phyloP scores from a whole-genome alignment of 495 filamentous ascomycete species.

The Penicillium chermesinum region DNA sequence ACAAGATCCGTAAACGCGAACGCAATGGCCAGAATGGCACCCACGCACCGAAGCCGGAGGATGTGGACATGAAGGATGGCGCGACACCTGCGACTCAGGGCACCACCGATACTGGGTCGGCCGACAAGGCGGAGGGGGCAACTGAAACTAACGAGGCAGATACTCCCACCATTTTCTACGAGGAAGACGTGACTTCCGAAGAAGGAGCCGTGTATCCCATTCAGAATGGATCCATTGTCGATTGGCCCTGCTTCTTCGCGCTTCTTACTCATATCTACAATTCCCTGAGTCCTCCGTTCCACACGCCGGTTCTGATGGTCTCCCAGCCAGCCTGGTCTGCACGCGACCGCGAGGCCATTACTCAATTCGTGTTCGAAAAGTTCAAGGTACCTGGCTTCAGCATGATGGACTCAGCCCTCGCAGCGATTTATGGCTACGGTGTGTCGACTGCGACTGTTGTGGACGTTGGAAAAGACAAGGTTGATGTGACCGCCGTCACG shows the following conservation, averaged over 20 bases:
- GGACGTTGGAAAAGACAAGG: constrained; percentile 86
- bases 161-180: constrained; percentile 49
- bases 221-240: constrained; percentile 71
- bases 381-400: constrained; percentile 89
- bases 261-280: constrained; percentile 84
- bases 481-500: constrained; percentile 81
- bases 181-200: constrained; percentile 81
- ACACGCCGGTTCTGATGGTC: constrained; percentile 89
- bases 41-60: constrained; percentile 34
- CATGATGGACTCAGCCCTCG: constrained; percentile 78
- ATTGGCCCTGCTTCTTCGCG: constrained; percentile 90
- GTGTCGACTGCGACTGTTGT: constrained; percentile 71
- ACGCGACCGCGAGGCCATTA: constrained; percentile 72
- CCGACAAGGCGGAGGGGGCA: constrained; percentile 10
- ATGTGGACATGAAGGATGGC: constrained; percentile 45
- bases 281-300: constrained; percentile 80
- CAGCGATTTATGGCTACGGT: constrained; percentile 79
- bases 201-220: constrained; percentile 90
- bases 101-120: constrained; percentile 5
- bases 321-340: constrained; percentile 80
- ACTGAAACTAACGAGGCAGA: constrained; percentile 16
- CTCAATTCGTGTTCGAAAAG: constrained; percentile 93
- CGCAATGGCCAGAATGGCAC: constrained; percentile 45
- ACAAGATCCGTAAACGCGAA: constrained; percentile 67
- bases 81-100: constrained; percentile 14